Percentiles rank a stretch among this genome's conserved stretches.
Conservation (phyloP, 805 yeast species). For the Kregervanrija delftensis region DNA sequence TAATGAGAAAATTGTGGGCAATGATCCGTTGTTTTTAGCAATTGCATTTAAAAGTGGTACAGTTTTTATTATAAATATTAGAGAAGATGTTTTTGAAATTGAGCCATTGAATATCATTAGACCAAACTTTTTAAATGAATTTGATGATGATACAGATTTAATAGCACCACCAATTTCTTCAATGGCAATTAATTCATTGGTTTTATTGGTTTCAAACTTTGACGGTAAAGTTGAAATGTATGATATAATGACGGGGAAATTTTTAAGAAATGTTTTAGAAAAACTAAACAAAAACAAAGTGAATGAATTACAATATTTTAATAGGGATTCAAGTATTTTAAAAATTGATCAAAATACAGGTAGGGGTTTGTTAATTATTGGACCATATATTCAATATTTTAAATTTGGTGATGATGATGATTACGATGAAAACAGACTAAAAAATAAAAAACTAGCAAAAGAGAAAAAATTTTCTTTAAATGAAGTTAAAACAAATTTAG, state of each 20-base stretch:
- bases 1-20: constrained; percentile 20
- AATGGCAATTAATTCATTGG: constrained; percentile 22
- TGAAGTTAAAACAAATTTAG: constrained; percentile 28
- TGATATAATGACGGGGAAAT: constrained; percentile 37
- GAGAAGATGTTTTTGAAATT: constrained; percentile 22
- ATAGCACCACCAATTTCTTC: constrained; percentile 23
- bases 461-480: constrained; percentile 16
- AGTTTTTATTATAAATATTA: constrained; percentile 36
- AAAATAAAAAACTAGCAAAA: constrained; percentile 4
- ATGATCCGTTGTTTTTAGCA: constrained; percentile 24
- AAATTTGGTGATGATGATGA: constrained; percentile 35
- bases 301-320: constrained; percentile 18
- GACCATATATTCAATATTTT: constrained; percentile 39
- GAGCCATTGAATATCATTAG: constrained; percentile 14
- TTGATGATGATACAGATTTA: constrained; percentile 10
- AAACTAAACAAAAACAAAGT: constrained; percentile 15
- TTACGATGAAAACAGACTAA: constrained; percentile 12
- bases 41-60: constrained; percentile 33
- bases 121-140: constrained; percentile 19
- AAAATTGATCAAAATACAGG: constrained; percentile 18
- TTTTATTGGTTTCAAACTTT: constrained; percentile 33
- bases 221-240: constrained; percentile 37
- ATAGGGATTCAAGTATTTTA: constrained; percentile 24
- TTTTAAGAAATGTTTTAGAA: constrained; percentile 25
- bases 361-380: constrained; percentile 35